Evolutionary conservation across 305 asterid species (phyloP).

Genomic region (Plantago coronopus): DNA sequence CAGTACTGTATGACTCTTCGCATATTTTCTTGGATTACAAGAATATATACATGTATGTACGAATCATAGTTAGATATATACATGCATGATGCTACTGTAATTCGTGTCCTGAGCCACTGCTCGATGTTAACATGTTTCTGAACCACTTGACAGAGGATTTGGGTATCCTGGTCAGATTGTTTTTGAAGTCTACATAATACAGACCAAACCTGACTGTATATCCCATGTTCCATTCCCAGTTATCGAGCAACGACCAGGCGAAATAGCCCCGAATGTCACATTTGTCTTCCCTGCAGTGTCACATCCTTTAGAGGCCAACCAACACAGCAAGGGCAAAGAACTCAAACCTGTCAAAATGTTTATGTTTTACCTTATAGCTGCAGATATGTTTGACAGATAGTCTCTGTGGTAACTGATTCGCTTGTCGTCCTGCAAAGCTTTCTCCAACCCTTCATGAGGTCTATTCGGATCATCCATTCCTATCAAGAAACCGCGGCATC

Average conservation of each 20-base stretch:
- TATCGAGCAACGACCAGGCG: slow-evolving; percentile 83
- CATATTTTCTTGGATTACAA: too few species aligned
- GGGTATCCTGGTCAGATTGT: slow-evolving; percentile 73
- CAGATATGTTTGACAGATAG: slow-evolving; percentile 71
- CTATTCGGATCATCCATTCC: slow-evolving; percentile 77
- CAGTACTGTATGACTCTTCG: too few species aligned
- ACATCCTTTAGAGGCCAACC: not conserved
- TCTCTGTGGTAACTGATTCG: slow-evolving; percentile 66
- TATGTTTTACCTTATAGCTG: slow-evolving; percentile 69
- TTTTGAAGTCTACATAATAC: slow-evolving; percentile 72
- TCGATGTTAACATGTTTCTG: slow-evolving; percentile 41
- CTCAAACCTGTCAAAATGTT: not conserved
- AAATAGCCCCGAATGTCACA: slow-evolving; percentile 73
- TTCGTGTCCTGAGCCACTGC: slow-evolving; percentile 15
- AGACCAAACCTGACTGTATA: slow-evolving; percentile 75
- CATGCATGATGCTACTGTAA: not conserved
- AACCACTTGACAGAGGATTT: slow-evolving; percentile 80
- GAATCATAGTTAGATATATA: not conserved
- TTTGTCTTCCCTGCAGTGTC: slow-evolving; percentile 56
- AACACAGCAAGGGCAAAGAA: not conserved
- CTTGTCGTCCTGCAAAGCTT: slow-evolving; percentile 56
- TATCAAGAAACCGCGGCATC: slow-evolving; percentile 23
- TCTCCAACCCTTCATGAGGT: slow-evolving; percentile 28
- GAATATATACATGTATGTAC: too few species aligned
- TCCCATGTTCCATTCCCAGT: slow-evolving; percentile 97